Percentiles rank a stretch among this genome's conserved stretches.
These are phyloP conservation scores for Moelleriella libera DNA, from an alignment of 2,329 filamentous ascomycete species.

Conservation along the genomic window DNA sequence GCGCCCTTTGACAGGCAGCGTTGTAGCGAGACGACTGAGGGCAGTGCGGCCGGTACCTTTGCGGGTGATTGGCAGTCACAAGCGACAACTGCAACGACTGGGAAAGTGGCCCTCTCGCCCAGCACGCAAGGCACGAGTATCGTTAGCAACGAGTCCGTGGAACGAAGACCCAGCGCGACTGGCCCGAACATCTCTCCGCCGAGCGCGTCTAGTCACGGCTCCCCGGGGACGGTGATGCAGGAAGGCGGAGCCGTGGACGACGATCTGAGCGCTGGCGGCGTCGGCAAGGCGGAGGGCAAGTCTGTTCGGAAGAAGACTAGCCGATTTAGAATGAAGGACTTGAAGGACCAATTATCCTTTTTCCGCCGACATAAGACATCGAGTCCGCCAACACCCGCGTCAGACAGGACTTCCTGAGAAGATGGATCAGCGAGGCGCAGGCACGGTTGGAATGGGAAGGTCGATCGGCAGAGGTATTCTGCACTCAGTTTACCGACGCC, in stretches of 20 bases:
- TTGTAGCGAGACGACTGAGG: constrained; percentile 48
- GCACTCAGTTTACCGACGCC: too few relatives aligned
- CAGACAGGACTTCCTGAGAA: constrained; percentile 18
- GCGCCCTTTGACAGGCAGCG: constrained; percentile 34
- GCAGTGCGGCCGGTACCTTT: constrained; percentile 37
- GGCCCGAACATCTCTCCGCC: constrained; percentile 23
- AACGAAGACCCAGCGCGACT: constrained; percentile 31
- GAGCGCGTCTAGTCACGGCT: constrained; percentile 13
- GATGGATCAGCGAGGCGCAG: not conserved
- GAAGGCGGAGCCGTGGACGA: constrained; percentile 13
- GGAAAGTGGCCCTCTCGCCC: constrained; percentile 49
- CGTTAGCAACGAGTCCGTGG: constrained; percentile 43
- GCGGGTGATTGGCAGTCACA: constrained; percentile 49
- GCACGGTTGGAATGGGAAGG: too few relatives aligned
- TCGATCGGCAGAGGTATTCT: too few relatives aligned
- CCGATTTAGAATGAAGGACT: constrained; percentile 48
- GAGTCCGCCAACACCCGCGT: constrained; percentile 16
- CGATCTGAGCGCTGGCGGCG: constrained; percentile 22
- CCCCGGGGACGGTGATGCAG: constrained; percentile 11
- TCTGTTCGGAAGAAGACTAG: constrained; percentile 47
- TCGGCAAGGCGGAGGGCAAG: constrained; percentile 32
- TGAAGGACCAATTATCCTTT: constrained; percentile 23
- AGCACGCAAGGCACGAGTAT: constrained; percentile 54
- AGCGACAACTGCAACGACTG: constrained; percentile 47
- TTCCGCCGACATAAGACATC: constrained; percentile 37